Base-by-base conservation (phyloP, 371 early-diverging fungal genomes). In the Mortierella sp. region DNA sequence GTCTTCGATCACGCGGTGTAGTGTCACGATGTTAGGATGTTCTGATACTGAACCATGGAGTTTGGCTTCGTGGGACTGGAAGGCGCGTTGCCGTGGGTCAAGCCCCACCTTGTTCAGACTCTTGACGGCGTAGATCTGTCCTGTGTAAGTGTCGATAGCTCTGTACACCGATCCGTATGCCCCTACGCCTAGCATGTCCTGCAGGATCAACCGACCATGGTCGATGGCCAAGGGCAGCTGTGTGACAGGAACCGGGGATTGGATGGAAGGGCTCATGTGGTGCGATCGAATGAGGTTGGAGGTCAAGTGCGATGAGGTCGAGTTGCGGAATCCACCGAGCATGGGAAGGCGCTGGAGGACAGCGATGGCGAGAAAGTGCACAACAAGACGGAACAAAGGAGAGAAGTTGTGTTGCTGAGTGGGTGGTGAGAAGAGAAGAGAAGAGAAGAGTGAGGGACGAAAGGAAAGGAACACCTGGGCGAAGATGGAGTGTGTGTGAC, bases 151-250 rank as follows among this genome's bases (percentile, higher is more conserved):
- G 54, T 83, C 63, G 46, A 78, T 62, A 25, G 87, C 83, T 63
- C 82, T 79, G 79, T 89, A 90, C 14, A 93, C 93, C 46, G 88
- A 87, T 28, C 91, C 91, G 60, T 88, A 93, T 2, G 86, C 87
- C 5, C 93, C 93, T 28, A 84, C 66, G 40, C 90, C 91, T 8
- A 93, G 80, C n/a, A 90, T 79, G 27, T 82, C 70, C 37, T 67
- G 63, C 2, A 74, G 59, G 14, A 74, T 47, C 10, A 67, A 37
- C 24, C 28, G 47, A 8, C 57, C 66, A 17, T 55, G 47, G 39
- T 63, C 76, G 50, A 74, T 60, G 45, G 29, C 24, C 6, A 19
- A 31, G 3, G 70, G 63, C 29, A 52, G 50, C 37, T 54, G 54
- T 28, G 40, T 54, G 55, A 49, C 31, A 4, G 58, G 45, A 1